Evolutionary conservation across 352 stramenopile species (phyloP), one percentile per base, ranked within the genome.

Genomic region (Phytophthora cactorum): DNA sequence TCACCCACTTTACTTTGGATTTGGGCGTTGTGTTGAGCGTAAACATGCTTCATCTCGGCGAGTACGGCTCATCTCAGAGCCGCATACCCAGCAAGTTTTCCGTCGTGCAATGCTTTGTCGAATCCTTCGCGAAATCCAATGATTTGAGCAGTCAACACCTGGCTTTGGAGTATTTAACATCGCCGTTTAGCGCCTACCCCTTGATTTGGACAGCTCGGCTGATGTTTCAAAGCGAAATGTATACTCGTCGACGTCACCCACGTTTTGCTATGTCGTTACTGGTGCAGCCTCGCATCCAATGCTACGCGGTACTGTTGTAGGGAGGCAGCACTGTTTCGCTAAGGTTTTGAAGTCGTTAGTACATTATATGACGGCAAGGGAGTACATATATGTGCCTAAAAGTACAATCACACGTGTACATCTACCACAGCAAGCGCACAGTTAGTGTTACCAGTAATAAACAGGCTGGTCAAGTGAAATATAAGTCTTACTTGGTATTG

Each of bases 311-410:
- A 2, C 10, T 15, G 11, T 9, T 47, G 36, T 38, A 58, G 1
- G 52, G 46, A 3, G 52, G 52, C 2, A 49, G 22, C 25, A 45
- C 36, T 15, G 36, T 58, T 49, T 49, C 34, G 5, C 6, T 58
- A 1, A 49, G 8, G 4, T 47, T 49, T 8, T 36, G 11, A 14
- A 49, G 17, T 12, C 34, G 34, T 2, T 14, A 58, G 15, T 38
- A 22, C 34, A 58, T 38, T 1, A 58, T 15, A 12, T 36, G 22
- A 1, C 52, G 52, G 12, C 34, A 57, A 6, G 31, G 17, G 22
- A 22, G 22, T 22, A 22, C 22, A 22, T 22, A 22, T 0, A 0
- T 22, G 22, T 22, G 22, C 22, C 22, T 22, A 22, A 1, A 22
- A 22, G 22, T 22, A 22, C 22, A 22, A 22, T 22, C 22, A 22